Evolutionary conservation across 1,284 basidiomycete genomes (phyloP).

Genomic region (Austroboletus niveus): DNA sequence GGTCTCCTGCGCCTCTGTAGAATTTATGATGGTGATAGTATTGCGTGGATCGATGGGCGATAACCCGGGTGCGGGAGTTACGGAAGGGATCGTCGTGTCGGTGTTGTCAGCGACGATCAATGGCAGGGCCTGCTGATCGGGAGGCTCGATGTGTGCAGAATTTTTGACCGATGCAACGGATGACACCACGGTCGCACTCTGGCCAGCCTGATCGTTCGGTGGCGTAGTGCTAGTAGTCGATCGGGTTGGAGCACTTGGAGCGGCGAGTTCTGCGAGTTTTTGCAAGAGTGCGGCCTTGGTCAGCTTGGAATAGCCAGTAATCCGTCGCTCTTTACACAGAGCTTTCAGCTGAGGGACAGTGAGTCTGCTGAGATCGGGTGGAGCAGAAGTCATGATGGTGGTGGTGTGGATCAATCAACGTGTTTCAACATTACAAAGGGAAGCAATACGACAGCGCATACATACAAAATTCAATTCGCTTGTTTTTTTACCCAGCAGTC

Average conservation of each 20-base stretch:
- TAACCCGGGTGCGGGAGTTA: not conserved
- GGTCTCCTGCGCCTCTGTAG: not conserved
- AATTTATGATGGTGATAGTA: not conserved
- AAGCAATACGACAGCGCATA: not conserved
- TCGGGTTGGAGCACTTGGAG: not conserved
- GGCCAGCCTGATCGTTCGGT: not conserved
- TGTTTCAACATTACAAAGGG: too few relatives aligned
- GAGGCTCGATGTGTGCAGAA: not conserved
- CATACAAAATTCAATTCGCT: slow-evolving; percentile 5
- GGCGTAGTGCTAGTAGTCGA: not conserved
- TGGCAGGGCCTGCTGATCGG: not conserved
- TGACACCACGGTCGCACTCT: not conserved
- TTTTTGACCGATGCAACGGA: not conserved
- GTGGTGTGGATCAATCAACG: slow-evolving; percentile 3
- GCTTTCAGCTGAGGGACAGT: slow-evolving; percentile 63
- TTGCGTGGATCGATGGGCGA: not conserved
- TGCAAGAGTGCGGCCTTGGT: slow-evolving; percentile 55
- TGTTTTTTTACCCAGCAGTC: slow-evolving; percentile 13
- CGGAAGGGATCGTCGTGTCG: not conserved
- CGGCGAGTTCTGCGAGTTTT: slow-evolving; percentile 36
- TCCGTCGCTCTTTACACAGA: slow-evolving; percentile 60
- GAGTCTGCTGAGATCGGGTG: slow-evolving; percentile 35
- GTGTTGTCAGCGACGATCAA: not conserved
- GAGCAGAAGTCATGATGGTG: slow-evolving; percentile 2
- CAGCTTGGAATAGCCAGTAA: slow-evolving; percentile 67